These are phyloP conservation scores for Calycina herbarum DNA, from an alignment of 2,329 filamentous ascomycete genomes.

Conservation along the genomic window DNA sequence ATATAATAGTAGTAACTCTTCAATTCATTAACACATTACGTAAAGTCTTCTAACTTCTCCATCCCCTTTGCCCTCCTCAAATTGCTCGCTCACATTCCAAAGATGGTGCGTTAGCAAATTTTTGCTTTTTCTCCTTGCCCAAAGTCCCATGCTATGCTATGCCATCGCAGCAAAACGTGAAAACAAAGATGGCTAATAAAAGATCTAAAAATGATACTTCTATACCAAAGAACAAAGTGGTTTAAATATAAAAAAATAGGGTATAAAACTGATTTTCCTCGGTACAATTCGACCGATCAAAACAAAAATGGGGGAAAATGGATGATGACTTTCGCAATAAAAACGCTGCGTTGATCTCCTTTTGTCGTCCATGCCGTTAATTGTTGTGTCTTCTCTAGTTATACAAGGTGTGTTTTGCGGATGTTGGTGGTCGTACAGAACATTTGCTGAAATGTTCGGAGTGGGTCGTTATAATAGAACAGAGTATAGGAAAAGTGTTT, in stretches of 20 bases:
- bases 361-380: slow-evolving; percentile 8
- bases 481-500: background rate
- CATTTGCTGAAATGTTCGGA: background rate
- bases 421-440: background rate
- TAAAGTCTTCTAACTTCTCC: background rate
- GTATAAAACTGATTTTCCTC: slow-evolving; percentile 10
- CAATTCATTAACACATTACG: slow-evolving; percentile 13
- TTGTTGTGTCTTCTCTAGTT: slow-evolving; percentile 7
- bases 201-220: slow-evolving; percentile 5
- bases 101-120: slow-evolving; percentile 4
- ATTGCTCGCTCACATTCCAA: slow-evolving; percentile 10
- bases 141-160: background rate
- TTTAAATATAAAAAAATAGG: slow-evolving; percentile 3
- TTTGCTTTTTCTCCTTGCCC: background rate
- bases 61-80: background rate
- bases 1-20: slow-evolving; percentile 3
- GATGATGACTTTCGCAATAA: background rate
- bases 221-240: background rate
- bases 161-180: background rate
- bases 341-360: background rate
- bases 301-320: background rate
- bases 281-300: too few relatives aligned
- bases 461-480: slow-evolving; percentile 6
- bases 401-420: slow-evolving; percentile 7
- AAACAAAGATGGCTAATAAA: background rate